A percentile compares a stretch with the other conserved stretches of the same genome.
Conservation (phyloP, 441 rosid species). For the Dalechampia spathulata region DNA sequence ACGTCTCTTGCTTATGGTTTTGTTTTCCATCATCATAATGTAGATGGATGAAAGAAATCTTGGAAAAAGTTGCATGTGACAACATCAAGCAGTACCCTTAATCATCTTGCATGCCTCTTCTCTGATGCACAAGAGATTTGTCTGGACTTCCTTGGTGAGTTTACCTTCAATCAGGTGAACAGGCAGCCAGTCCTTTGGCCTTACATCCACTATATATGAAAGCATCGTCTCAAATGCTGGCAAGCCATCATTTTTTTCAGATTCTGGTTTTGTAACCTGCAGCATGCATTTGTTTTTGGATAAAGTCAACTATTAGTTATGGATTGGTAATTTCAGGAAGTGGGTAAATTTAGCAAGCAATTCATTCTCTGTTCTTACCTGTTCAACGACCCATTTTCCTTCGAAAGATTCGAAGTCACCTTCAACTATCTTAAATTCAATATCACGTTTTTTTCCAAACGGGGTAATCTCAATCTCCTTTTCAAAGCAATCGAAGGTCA, state of each 20-base stretch:
- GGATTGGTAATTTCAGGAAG: no score
- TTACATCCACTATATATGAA: slow-evolving; percentile 50
- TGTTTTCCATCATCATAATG: no score
- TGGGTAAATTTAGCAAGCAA: no score
- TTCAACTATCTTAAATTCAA: slow-evolving; percentile 82
- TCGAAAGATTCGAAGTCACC: slow-evolving; percentile 78
- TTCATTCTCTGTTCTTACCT: no score
- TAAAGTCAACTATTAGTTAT: no score
- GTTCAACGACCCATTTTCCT: slow-evolving; percentile 91
- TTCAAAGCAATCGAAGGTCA: slow-evolving; percentile 78
- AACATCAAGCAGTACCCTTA: no score
- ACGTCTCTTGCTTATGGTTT: no score
- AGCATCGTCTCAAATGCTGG: slow-evolving; percentile 51
- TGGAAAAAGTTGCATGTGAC: no score
- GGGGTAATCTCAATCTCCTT: slow-evolving; percentile 59
- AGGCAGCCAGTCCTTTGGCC: slow-evolving; percentile 77
- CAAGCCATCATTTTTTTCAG: slow-evolving; percentile 20
- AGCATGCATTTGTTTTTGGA: neutral
- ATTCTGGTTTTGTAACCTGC: slow-evolving; percentile 39
- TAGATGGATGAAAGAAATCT: no score
- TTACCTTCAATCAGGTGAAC: slow-evolving; percentile 71
- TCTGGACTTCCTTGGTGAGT: slow-evolving; percentile 59
- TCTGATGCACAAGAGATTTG: slow-evolving; percentile 56
- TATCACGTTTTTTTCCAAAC: slow-evolving; percentile 54
- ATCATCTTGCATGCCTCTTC: slow-evolving; percentile 46